Evolutionary conservation across 2,329 filamentous ascomycete genomes (phyloP).

Genomic region (Colletotrichum eremochloae): DNA sequence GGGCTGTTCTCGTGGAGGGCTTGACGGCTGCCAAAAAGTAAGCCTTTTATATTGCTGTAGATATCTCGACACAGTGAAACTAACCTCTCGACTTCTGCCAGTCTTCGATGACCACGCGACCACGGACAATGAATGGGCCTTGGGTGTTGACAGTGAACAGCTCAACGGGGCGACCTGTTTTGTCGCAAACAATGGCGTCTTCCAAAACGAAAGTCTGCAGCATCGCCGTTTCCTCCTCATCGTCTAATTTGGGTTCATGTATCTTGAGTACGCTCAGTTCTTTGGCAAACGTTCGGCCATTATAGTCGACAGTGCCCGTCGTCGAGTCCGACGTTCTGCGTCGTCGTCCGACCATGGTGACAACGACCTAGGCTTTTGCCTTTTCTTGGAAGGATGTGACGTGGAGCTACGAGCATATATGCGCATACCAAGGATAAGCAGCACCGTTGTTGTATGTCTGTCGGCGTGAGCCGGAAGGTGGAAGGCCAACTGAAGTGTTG

Average conservation of each 20-base stretch:
- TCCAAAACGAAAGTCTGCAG: conserved; percentile 41
- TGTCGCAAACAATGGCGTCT: conserved; percentile 70
- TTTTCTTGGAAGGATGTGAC: background rate
- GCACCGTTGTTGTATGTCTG: background rate
- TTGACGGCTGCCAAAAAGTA: conserved; percentile 50
- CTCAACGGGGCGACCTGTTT: conserved; percentile 67
- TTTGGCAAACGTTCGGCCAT: conserved; percentile 48
- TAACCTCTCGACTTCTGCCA: conserved; percentile 60
- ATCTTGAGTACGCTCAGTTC: conserved; percentile 54
- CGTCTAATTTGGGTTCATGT: conserved; percentile 9
- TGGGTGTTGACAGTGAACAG: conserved; percentile 71
- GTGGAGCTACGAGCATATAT: background rate
- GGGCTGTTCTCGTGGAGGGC: conserved; percentile 48
- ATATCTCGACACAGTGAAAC: conserved; percentile 41
- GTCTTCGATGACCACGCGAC: conserved; percentile 61
- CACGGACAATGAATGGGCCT: conserved; percentile 73
- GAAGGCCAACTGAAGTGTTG: background rate
- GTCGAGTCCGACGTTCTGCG: conserved; percentile 61
- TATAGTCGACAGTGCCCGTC: conserved; percentile 57
- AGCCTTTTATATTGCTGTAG: background rate
- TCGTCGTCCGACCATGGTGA: conserved; percentile 54
- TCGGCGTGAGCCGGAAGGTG: background rate
- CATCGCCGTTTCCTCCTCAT: conserved; percentile 11
- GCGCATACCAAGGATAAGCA: background rate
- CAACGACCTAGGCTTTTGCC: background rate